phyloP scores from a whole-genome alignment of 495 filamentous ascomycete species.

The Aspergillus conjunctus region DNA sequence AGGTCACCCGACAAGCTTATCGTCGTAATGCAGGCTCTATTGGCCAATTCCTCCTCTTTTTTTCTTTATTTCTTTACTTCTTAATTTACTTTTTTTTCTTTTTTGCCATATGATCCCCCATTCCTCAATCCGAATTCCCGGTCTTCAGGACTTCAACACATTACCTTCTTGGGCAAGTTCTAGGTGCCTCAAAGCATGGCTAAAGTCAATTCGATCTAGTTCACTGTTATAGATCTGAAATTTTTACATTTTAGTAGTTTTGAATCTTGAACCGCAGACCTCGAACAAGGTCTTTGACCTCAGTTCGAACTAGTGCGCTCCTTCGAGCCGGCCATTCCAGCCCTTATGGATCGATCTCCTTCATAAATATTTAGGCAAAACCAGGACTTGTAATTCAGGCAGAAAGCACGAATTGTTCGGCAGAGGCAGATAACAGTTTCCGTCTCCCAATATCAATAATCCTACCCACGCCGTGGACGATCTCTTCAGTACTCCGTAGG shows the following conservation, averaged over 20 bases:
- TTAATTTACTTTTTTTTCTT: constrained; percentile 8
- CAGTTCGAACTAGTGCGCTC: too few relatives aligned
- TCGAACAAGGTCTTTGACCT: not conserved
- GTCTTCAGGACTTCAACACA: not conserved
- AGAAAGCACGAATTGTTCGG: not conserved
- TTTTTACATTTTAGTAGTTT: not conserved
- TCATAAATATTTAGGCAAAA: not conserved
- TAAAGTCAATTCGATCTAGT: not conserved
- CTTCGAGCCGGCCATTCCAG: too few relatives aligned
- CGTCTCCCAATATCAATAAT: not conserved
- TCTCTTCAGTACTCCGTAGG: too few relatives aligned
- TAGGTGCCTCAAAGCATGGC: not conserved
- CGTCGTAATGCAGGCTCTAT: not conserved
- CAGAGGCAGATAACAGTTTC: not conserved
- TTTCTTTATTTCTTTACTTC: not conserved
- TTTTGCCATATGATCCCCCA: not conserved
- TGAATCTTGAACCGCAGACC: not conserved
- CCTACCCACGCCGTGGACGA: not conserved
- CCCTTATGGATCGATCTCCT: too few relatives aligned
- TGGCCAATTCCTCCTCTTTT: constrained; percentile 12
- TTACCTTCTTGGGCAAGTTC: not conserved
- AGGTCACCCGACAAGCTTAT: constrained; percentile 23
- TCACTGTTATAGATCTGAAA: not conserved
- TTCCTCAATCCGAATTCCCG: not conserved
- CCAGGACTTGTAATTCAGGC: not conserved